A percentile compares a stretch with the other conserved stretches of the same genome.
phyloP scores from a whole-genome alignment of 2,329 filamentous ascomycete species.

The Ophiosphaerella korrae region DNA sequence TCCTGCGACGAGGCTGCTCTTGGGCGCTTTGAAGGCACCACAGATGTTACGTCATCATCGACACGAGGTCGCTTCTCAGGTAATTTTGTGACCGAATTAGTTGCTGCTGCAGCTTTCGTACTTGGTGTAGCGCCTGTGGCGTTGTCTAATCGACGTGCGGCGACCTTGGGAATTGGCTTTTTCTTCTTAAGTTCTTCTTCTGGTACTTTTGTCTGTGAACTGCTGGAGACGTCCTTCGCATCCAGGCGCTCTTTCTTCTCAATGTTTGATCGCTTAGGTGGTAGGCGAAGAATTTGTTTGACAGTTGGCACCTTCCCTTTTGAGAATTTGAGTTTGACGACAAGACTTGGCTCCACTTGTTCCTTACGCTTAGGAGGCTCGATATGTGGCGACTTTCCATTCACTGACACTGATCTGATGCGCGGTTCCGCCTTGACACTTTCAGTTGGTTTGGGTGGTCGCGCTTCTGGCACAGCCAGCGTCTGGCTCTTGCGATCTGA shows the following conservation, averaged over 20 bases:
- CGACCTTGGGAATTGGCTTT: conserved; percentile 35
- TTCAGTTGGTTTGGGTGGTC: conserved; percentile 23
- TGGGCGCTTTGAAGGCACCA: conserved; percentile 39
- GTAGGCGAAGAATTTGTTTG: conserved; percentile 43
- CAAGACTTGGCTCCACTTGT: conserved; percentile 31
- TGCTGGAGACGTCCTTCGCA: conserved; percentile 20
- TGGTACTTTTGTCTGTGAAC: conserved; percentile 23
- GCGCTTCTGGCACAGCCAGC: conserved; percentile 26
- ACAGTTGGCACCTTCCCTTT: conserved; percentile 56
- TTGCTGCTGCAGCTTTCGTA: conserved; percentile 13
- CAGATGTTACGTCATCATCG: conserved; percentile 34
- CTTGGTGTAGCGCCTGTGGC: conserved; percentile 15
- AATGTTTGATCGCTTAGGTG: conserved; percentile 26
- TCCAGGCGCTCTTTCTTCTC: conserved; percentile 38
- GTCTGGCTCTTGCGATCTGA: conserved; percentile 38
- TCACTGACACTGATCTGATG: conserved; percentile 31
- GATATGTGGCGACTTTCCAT: conserved; percentile 31
- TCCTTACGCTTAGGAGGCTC: conserved; percentile 15
- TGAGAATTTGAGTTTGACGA: conserved; percentile 59
- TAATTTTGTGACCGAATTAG: conserved; percentile 17
- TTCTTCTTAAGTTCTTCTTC: conserved; percentile 27
- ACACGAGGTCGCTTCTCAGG: conserved; percentile 43
- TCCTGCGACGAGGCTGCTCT: conserved; percentile 37
- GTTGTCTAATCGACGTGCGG: conserved; percentile 28
- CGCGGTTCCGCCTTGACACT: conserved; percentile 27